phyloP scores from a whole-genome alignment of 2,329 filamentous ascomycete species.

The Thielaviopsis musarum region DNA sequence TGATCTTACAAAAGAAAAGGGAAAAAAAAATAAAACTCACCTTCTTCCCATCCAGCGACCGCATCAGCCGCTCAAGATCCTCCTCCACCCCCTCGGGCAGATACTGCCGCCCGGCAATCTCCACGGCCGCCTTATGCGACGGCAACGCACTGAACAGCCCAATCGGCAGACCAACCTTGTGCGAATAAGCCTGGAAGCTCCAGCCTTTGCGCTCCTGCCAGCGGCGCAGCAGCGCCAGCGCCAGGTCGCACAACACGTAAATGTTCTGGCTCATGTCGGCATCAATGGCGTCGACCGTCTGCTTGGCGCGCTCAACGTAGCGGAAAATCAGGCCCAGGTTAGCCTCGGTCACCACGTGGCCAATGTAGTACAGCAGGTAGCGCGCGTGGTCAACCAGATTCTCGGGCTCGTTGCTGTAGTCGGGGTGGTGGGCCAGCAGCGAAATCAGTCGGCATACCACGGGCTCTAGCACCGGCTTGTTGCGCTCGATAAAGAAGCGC shows the following conservation, averaged over 20 bases:
- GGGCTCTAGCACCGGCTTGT: conserved; percentile 56
- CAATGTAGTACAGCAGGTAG: conserved; percentile 83
- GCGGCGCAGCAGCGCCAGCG: conserved; percentile 63
- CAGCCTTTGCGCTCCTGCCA: conserved; percentile 79
- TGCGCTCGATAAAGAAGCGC: conserved; percentile 42
- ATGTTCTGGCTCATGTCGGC: conserved; percentile 53
- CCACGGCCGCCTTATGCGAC: conserved; percentile 62
- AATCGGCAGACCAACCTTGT: conserved; percentile 63
- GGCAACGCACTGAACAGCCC: conserved; percentile 62
- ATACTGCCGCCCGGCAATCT: conserved; percentile 74
- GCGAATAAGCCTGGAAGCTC: conserved; percentile 68
- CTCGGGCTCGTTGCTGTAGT: conserved; percentile 51
- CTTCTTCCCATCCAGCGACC: conserved; percentile 56
- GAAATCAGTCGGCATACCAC: conserved; percentile 71
- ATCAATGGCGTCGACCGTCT: conserved; percentile 64
- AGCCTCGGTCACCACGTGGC: conserved; percentile 63
- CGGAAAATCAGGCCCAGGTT: conserved; percentile 83
- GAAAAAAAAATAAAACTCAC: conserved; percentile 20
- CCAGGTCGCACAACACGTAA: conserved; percentile 75
- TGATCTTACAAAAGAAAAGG: background rate
- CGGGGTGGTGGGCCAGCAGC: conserved; percentile 82
- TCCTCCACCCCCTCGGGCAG: conserved; percentile 63
- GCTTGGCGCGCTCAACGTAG: conserved; percentile 84
- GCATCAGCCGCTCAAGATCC: conserved; percentile 51
- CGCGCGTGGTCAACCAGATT: conserved; percentile 68